A percentile compares a stretch with the other conserved stretches of the same genome.
Evolutionary conservation across 352 stramenopile species (phyloP).

Genomic region (Vaucheria bursata): DNA sequence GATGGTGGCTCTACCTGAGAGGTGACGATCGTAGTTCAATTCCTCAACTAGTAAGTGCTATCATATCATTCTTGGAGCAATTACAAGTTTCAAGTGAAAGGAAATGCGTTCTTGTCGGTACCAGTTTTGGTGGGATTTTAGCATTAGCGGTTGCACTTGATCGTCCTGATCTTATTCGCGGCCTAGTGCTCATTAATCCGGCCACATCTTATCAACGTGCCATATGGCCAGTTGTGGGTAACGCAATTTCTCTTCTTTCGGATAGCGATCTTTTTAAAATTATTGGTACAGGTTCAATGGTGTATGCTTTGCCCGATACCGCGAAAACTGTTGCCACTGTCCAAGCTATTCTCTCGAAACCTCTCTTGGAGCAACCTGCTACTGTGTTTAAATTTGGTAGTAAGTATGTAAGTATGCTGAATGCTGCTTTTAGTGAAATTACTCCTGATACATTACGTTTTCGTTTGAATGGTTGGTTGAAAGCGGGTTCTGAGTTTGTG

Average conservation of each 20-base stretch:
- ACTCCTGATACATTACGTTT: not conserved
- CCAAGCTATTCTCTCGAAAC: not conserved
- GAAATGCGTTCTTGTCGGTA: conserved; percentile 24
- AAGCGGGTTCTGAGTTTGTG: not conserved
- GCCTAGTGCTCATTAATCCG: conserved; percentile 26
- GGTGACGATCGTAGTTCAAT: conserved; percentile 23
- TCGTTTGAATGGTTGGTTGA: not conserved
- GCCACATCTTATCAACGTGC: conserved; percentile 1
- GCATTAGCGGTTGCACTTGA: conserved; percentile 14
- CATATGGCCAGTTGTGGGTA: conserved; percentile 1
- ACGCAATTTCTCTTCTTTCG: not conserved
- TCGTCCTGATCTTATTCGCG: conserved; percentile 12
- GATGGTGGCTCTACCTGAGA: conserved; percentile 18
- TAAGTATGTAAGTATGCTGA: not conserved
- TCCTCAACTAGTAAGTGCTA: conserved; percentile 11
- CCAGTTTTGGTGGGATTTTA: conserved; percentile 36
- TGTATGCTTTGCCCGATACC: not conserved
- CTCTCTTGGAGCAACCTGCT: not conserved
- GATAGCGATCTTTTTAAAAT: not conserved
- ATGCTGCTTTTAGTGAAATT: not conserved
- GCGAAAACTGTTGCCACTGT: not conserved
- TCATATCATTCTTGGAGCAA: not conserved
- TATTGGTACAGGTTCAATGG: not conserved
- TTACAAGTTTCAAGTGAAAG: not conserved
- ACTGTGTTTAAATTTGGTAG: not conserved